These are phyloP conservation scores for Penicillium ochrochloron DNA, from an alignment of 495 filamentous ascomycete genomes.

Conservation along the genomic window DNA sequence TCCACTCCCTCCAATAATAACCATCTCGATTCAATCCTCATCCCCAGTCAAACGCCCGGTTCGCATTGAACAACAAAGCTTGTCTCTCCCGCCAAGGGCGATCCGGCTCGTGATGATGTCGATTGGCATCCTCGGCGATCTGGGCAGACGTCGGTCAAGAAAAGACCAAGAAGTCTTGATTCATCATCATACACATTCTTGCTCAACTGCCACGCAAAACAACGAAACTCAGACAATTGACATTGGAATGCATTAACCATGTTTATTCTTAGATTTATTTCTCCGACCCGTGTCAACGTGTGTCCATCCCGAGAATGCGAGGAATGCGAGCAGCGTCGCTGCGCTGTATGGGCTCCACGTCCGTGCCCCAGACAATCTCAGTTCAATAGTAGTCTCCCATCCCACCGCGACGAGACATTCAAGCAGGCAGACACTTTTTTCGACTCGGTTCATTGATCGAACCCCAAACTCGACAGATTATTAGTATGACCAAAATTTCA, in stretches of 20 bases:
- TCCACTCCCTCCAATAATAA: neutral
- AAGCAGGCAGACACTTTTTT: neutral
- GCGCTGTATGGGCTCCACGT: neutral
- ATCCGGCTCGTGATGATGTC: conserved; percentile 16
- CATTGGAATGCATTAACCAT: neutral
- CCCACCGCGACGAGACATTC: neutral
- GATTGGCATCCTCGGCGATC: conserved; percentile 12
- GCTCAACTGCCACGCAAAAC: neutral
- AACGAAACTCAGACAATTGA: neutral
- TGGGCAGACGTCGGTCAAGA: conserved; percentile 9
- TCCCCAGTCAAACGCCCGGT: neutral
- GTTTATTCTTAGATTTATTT: neutral
- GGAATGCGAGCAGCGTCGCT: conserved; percentile 1
- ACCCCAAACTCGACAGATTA: neutral
- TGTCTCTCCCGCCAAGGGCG: conserved; percentile 22
- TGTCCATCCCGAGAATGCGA: conserved; percentile 8
- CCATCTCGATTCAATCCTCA: neutral
- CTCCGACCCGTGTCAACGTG: conserved; percentile 1
- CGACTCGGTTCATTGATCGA: neutral
- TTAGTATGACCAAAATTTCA: neutral
- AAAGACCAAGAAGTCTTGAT: conserved; percentile 8
- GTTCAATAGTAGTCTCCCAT: neutral
- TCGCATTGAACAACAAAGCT: conserved; percentile 11
- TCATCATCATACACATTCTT: conserved; percentile 10
- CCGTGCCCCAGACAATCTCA: conserved; percentile 4